phyloP scores from a whole-genome alignment of 805 yeast species.

The Pichia californica region DNA sequence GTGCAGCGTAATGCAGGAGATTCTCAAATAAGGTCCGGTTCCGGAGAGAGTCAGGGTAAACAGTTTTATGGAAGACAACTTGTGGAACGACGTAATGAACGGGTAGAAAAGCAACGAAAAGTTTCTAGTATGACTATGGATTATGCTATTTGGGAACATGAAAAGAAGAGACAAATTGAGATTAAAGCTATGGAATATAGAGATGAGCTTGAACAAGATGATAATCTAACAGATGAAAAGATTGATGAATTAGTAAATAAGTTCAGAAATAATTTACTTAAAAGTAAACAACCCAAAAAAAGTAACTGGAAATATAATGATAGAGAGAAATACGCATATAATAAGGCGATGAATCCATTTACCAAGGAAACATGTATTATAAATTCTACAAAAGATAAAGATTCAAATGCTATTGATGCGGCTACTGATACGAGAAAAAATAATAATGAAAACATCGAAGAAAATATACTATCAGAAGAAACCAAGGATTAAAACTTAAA shows the following conservation, averaged over 20 bases:
- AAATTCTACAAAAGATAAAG: no score
- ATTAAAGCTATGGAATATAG: slow-evolving; percentile 44
- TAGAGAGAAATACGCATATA: not conserved
- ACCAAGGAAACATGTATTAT: not conserved
- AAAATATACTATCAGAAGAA: not conserved
- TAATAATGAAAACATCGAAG: not conserved
- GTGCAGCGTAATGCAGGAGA: slow-evolving; percentile 41
- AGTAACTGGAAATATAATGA: not conserved
- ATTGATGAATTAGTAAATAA: slow-evolving; percentile 28
- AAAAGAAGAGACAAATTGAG: slow-evolving; percentile 34
- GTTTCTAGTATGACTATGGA: slow-evolving; percentile 13
- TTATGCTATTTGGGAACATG: slow-evolving; percentile 30
- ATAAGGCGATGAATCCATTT: slow-evolving; percentile 18
- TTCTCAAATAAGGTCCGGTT: slow-evolving; percentile 17
- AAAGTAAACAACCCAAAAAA: no score
- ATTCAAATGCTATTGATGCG: not conserved
- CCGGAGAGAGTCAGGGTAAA: slow-evolving; percentile 28
- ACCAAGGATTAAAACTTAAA: no score
- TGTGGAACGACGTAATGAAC: slow-evolving; percentile 6
- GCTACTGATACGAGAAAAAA: no score
- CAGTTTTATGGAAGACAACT: slow-evolving; percentile 34
- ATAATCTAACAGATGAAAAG: slow-evolving; percentile 29
- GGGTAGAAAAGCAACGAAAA: slow-evolving; percentile 12
- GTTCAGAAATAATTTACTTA: slow-evolving; percentile 20
- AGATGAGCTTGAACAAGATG: slow-evolving; percentile 45